Evolutionary conservation across 768 basidiomycete genomes (phyloP).

Genomic region (Boletus reticuloceps): DNA sequence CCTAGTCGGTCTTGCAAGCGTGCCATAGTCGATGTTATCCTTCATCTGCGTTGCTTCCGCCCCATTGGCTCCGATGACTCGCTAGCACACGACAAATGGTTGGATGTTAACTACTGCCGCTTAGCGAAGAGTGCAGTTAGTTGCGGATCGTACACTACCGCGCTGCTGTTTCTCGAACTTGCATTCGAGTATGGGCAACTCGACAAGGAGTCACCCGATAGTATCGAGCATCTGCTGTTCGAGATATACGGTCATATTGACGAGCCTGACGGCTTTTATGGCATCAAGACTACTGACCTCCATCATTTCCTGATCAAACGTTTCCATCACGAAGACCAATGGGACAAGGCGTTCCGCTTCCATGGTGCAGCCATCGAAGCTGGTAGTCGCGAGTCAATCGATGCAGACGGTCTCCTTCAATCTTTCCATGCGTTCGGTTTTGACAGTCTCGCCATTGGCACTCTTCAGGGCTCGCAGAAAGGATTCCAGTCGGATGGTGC

Average conservation of each 20-base stretch:
- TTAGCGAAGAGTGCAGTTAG: conserved; percentile 70
- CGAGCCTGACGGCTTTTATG: conserved; percentile 98
- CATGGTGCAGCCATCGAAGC: conserved; percentile 85
- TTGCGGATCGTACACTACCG: conserved; percentile 86
- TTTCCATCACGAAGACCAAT: conserved; percentile 90
- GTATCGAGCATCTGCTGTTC: conserved; percentile 73
- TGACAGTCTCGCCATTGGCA: conserved; percentile 76
- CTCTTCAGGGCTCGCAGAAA: conserved; percentile 48
- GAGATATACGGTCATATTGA: conserved; percentile 94
- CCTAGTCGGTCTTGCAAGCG: conserved; percentile 44
- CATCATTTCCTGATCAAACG: conserved; percentile 77
- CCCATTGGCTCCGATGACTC: conserved; percentile 38
- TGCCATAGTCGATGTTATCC: conserved; percentile 68
- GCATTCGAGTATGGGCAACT: conserved; percentile 49
- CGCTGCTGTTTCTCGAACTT: conserved; percentile 85
- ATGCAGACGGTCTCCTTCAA: conserved; percentile 65
- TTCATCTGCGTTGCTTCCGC: conserved; percentile 75
- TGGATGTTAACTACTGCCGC: conserved; percentile 69
- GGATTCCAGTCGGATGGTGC: conserved; percentile 25
- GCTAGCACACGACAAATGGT: conserved; percentile 74
- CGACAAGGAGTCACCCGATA: conserved; percentile 24
- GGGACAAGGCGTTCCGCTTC: conserved; percentile 87
- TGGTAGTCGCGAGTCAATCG: conserved; percentile 38
- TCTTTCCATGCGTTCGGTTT: conserved; percentile 91
- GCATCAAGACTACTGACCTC: conserved; percentile 78